Evolutionary conservation across 306 rosid species (phyloP).

Genomic region (Cucurbita argyrosperma): DNA sequence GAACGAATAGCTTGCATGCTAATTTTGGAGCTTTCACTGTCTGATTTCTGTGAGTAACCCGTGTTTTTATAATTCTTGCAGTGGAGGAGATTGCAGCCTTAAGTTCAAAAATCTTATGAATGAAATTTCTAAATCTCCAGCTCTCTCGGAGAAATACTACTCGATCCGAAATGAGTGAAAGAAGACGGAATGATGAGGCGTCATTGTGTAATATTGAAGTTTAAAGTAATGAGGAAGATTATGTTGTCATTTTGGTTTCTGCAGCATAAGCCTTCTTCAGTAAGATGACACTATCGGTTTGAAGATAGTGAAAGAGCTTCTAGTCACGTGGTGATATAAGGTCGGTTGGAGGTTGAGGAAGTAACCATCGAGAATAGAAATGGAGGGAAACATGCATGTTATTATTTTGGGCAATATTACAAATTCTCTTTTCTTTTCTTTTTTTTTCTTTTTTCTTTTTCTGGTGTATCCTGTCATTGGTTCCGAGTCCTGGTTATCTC

Average conservation of each 20-base stretch:
- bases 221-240: background rate
- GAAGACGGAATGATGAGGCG: background rate
- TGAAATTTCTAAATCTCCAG: constrained; percentile 67
- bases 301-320: background rate
- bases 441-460: background rate
- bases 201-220: background rate
- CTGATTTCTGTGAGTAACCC: background rate
- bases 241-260: constrained; percentile 6
- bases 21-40: background rate
- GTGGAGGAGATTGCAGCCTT: constrained; percentile 93
- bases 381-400: background rate
- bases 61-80: constrained; percentile 22
- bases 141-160: constrained; percentile 65
- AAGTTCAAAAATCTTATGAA: constrained; percentile 87
- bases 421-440: background rate
- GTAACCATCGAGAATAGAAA: background rate
- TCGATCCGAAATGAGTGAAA: constrained; percentile 84
- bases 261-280: constrained; percentile 3
- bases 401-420: background rate
- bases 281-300: background rate
- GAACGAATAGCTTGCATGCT: background rate
- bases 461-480: background rate
- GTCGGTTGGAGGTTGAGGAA: background rate
- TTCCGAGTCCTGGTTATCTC: background rate
- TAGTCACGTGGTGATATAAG: background rate